These are phyloP conservation scores for Xylaria arbuscula DNA, from an alignment of 2,329 filamentous ascomycete genomes.

Conservation along the genomic window DNA sequence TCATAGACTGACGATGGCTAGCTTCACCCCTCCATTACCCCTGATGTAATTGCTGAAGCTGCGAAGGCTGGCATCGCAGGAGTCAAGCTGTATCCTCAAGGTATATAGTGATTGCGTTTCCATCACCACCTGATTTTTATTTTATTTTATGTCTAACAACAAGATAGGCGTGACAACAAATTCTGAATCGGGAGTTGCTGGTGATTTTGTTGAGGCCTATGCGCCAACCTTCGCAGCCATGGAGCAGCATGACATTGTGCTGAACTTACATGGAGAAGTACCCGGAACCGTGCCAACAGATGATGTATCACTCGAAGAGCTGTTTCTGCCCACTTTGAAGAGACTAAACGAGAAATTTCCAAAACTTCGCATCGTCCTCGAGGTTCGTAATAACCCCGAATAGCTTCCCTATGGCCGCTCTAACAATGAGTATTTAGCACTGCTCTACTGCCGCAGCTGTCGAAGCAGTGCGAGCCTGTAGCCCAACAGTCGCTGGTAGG, in stretches of 20 bases:
- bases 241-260: constrained; percentile 82
- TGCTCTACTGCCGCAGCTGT: constrained; percentile 87
- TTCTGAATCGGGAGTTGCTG: constrained; percentile 74
- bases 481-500: constrained; percentile 75
- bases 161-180: constrained; percentile 70
- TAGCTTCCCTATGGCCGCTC: background rate
- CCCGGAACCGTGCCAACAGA: constrained; percentile 62
- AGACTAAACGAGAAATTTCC: constrained; percentile 81
- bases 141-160: constrained; percentile 18
- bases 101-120: constrained; percentile 46
- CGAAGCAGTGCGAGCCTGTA: constrained; percentile 79
- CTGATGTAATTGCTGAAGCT: constrained; percentile 77
- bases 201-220: constrained; percentile 70
- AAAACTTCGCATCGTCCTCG: constrained; percentile 68
- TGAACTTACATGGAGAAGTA: constrained; percentile 95
- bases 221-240: constrained; percentile 88
- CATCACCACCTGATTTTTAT: constrained; percentile 44
- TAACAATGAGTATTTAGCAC: constrained; percentile 71
- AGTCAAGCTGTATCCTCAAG: constrained; percentile 76
- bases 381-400: background rate
- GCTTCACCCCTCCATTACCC: constrained; percentile 71
- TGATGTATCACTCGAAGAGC: constrained; percentile 58
- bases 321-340: constrained; percentile 83
- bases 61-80: constrained; percentile 76
- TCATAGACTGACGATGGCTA: constrained; percentile 39